Conservation (phyloP, 2,329 filamentous ascomycete genomes). For the Claviceps paspali region DNA sequence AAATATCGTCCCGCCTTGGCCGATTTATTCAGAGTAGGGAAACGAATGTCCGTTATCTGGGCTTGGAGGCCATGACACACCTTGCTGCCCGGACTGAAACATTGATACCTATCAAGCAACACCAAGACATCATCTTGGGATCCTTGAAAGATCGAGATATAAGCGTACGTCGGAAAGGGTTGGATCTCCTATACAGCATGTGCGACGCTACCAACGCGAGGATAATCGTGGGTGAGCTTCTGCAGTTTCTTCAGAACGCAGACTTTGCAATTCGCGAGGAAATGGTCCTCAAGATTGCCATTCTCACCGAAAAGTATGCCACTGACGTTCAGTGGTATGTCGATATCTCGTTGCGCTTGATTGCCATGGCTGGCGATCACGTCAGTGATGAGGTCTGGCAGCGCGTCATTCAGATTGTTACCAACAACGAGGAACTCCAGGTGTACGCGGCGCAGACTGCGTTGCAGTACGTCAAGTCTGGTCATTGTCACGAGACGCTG, state of each 20-base stretch:
- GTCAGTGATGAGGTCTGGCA: slow-evolving; percentile 99
- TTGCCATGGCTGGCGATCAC: slow-evolving; percentile 94
- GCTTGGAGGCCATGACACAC: slow-evolving; percentile 95
- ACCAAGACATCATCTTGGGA: slow-evolving; percentile 89
- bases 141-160: slow-evolving; percentile 93
- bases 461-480: slow-evolving; percentile 77
- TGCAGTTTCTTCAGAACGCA: slow-evolving; percentile 88
- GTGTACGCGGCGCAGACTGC: slow-evolving; percentile 92
- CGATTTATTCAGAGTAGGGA: slow-evolving; percentile 95
- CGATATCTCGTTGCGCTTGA: slow-evolving; percentile 84
- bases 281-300: slow-evolving; percentile 98
- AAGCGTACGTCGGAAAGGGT: slow-evolving; percentile 85
- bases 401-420: slow-evolving; percentile 94
- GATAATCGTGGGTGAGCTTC: slow-evolving; percentile 80
- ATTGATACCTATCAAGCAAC: slow-evolving; percentile 92
- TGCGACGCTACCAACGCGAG: slow-evolving; percentile 92
- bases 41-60: slow-evolving; percentile 92
- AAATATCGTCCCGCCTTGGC: slow-evolving; percentile 79
- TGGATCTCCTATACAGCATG: slow-evolving; percentile 98
- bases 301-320: slow-evolving; percentile 94
- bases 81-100: slow-evolving; percentile 87
- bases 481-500: slow-evolving; percentile 90
- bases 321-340: slow-evolving; percentile 99
- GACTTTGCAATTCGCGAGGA: slow-evolving; percentile 97
- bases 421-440: slow-evolving; percentile 96